These are phyloP conservation scores for Epichloe glyceriae DNA, from an alignment of 2,329 filamentous ascomycete genomes.

Conservation along the genomic window DNA sequence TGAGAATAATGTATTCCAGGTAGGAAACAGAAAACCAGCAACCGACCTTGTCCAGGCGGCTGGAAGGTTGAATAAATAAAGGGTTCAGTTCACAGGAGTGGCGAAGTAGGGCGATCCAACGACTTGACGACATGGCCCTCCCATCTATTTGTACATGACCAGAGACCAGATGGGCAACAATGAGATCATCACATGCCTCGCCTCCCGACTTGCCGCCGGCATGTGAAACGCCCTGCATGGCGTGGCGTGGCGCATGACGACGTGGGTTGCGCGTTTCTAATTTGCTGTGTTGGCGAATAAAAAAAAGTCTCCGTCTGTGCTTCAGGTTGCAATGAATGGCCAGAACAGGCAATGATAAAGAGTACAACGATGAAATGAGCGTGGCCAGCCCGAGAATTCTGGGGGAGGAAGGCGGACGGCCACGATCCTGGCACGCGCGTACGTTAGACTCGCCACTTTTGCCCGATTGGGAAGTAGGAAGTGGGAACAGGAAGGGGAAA, in stretches of 20 bases:
- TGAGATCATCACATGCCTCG: conserved; percentile 1
- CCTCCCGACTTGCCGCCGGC: background rate
- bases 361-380: background rate
- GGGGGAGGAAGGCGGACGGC: background rate
- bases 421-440: background rate
- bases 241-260: background rate
- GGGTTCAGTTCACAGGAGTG: no score
- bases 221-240: conserved; percentile 1
- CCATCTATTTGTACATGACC: background rate
- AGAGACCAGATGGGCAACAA: background rate
- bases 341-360: background rate
- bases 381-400: background rate
- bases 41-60: no score
- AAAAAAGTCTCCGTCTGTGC: background rate
- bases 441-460: conserved; percentile 4
- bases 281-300: background rate
- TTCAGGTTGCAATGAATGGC: background rate
- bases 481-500: no score
- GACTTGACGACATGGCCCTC: background rate
- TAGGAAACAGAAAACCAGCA: no score
- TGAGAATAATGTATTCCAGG: no score
- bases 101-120: no score
- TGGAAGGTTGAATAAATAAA: no score
- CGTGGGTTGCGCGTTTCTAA: background rate
- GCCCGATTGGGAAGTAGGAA: background rate